Evolutionary conservation across 1,284 basidiomycete species (phyloP), one percentile per base, ranked within the genome.

Genomic region (Trametes polyzona): DNA sequence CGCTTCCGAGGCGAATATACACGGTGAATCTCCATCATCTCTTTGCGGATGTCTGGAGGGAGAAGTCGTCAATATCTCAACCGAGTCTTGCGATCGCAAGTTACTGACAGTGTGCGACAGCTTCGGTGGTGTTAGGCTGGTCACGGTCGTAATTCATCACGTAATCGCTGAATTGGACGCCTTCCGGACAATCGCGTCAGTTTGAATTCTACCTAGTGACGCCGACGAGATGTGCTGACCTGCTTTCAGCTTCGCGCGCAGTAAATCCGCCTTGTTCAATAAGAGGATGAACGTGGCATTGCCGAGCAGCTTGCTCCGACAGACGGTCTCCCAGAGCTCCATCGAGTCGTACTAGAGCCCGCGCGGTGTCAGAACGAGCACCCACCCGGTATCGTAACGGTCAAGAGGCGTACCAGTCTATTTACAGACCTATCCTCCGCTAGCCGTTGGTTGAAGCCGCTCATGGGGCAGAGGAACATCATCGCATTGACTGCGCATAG

Each of bases 221-320:
- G 16, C 4, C 16, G 1, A 4, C 12, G n/a, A n/a, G 14, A 32
- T 14, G 19, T 33, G 21, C 46, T 23, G 48, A 64, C 65, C 83
- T 1, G 78, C 66, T 58, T 76, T 72, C 12, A 87, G 73, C 65
- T 86, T 85, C 30, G 72, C 66, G 23, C 78, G 75, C 27, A 87
- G 71, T 49, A 86, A 76, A 65, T 87, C 85, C 47, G 77, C 74
- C 65, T 87, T 87, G 72, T 87, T 87, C 21, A 87, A 73, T 66
- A 86, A 77, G 12, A 87, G 70, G 32, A 86, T 79, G 53, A 87
- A 76, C 48, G 81, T 78, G 17, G 83, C 78, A 0, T 74, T 69
- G 3, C 74, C 71, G 1, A 87, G 75, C 10, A 85, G 70, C 60
- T 78, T 81, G 68, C 80, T 84, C 63, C 76, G 73, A 64, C 83